Conservation (phyloP, 805 yeast genomes). For the Starmerella scarabaei region DNA sequence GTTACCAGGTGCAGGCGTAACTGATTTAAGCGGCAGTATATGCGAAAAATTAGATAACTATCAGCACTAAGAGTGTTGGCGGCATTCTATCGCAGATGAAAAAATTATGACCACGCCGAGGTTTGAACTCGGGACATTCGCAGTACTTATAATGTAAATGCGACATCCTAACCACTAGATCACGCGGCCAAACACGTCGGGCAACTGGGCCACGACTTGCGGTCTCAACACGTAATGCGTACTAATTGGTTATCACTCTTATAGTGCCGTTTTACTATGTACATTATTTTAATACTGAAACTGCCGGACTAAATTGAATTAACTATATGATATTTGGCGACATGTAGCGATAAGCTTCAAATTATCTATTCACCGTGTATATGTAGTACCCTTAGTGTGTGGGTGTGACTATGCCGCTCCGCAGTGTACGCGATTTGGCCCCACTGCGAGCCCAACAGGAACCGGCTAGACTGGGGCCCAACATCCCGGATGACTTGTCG, state of each 20-base stretch:
- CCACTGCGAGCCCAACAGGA: constrained; percentile 1
- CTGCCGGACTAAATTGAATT: not conserved
- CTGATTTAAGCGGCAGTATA: not conserved
- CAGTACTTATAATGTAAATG: constrained; percentile 20
- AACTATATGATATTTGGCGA: not conserved
- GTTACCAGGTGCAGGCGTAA: not conserved
- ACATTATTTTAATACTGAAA: not conserved
- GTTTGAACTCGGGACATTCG: constrained; percentile 23
- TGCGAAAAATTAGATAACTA: not conserved
- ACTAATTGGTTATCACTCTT: too few relatives aligned
- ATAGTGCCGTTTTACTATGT: too few relatives aligned
- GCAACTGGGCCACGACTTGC: constrained; percentile 2
- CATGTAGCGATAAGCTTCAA: too few relatives aligned
- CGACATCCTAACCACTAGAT: constrained; percentile 23
- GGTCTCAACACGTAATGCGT: not conserved
- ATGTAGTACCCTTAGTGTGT: not conserved
- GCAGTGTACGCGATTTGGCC: not conserved
- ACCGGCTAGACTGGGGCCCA: constrained; percentile 2
- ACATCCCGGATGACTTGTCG: constrained; percentile 3
- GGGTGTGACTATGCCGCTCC: not conserved
- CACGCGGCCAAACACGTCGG: constrained; percentile 14
- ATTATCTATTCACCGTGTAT: not conserved
- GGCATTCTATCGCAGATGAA: not conserved
- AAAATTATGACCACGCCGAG: constrained; percentile 21
- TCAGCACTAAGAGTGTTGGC: not conserved